Base-by-base conservation (phyloP, 2,329 filamentous ascomycete species). In the Fusarium udum region DNA sequence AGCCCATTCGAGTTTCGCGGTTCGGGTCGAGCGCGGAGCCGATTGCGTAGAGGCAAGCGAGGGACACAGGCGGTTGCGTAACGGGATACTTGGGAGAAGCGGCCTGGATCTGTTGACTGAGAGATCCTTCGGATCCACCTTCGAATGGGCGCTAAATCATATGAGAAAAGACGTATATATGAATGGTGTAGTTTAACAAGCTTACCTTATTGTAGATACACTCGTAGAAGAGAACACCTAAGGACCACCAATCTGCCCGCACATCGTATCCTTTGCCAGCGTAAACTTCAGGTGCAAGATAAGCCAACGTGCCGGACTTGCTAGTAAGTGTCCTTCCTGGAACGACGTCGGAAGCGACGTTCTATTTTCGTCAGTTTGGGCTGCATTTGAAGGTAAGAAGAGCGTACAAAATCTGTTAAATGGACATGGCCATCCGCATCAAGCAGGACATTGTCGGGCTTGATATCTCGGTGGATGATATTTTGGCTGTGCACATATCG, bases 141-240 rank as follows among this genome's bases (percentile, higher is more conserved):
- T 98, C 95, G 75, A 98, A 99, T 28, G 96, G 96, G 77, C 96
- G 90, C 94, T 97, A 43, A 40, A 56, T 31, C 16, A 32, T 43
- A 72, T 75, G 58, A 77, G 73, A 42, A 59, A 45, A 39, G 24
- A 46, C 14, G 26, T 32, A 48, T n/a, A 24, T 34, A 48, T n/a
- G 36, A 28, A n/a, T 15, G n/a, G 28, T 24, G 18, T 32, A 34
- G 14, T 52, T 55, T 20, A 34, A 48, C 37, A 57, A 77, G 85
- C 78, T 59, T 83, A 95, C 94, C 92, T 97, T 98, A 85, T 97
- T 97, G 85, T 98, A 99, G 74, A 99, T 98, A 87, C 96, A 98
- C 83, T 99, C 96, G 82, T 98, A 99, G 82, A 98, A 98, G n/a
- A 97, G 89, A 51, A 99, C 96, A 55, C 96, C 96, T 28, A 99